phyloP scores from a whole-genome alignment of 805 yeast species.

The Brettanomyces anomalus region DNA sequence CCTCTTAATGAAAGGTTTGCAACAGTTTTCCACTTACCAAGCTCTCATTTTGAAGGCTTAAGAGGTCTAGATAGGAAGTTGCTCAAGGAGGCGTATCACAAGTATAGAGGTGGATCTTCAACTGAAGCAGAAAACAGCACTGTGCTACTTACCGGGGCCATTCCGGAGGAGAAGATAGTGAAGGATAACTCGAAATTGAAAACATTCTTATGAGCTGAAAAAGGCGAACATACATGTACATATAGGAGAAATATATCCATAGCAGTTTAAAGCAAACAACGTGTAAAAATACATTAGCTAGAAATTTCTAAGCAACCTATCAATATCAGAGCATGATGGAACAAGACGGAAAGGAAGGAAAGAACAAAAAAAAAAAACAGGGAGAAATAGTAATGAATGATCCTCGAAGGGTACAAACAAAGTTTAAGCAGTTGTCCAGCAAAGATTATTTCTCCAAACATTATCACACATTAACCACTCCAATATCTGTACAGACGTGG shows the following conservation, averaged over 20 bases:
- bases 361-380: too few species aligned
- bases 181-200: slow-evolving; percentile 7
- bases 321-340: neutral
- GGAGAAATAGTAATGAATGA: too few species aligned
- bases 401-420: too few species aligned
- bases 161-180: neutral
- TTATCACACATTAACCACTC: slow-evolving; percentile 41
- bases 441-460: too few species aligned
- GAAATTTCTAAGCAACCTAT: neutral
- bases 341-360: too few species aligned
- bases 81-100: slow-evolving; percentile 4
- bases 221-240: slow-evolving; percentile 1
- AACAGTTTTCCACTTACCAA: slow-evolving; percentile 18
- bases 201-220: slow-evolving; percentile 8
- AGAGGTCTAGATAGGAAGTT: slow-evolving; percentile 10
- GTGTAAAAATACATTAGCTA: slow-evolving; percentile 2
- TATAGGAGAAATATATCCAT: neutral
- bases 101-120: slow-evolving; percentile 1
- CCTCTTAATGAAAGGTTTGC: slow-evolving; percentile 35
- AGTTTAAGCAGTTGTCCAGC: too few species aligned
- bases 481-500: slow-evolving; percentile 60
- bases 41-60: slow-evolving; percentile 11
- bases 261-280: slow-evolving; percentile 2
- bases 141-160: neutral
- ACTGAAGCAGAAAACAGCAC: neutral